Base-by-base conservation (phyloP, 208 protist species). In the Trypanosoma caninum region DNA sequence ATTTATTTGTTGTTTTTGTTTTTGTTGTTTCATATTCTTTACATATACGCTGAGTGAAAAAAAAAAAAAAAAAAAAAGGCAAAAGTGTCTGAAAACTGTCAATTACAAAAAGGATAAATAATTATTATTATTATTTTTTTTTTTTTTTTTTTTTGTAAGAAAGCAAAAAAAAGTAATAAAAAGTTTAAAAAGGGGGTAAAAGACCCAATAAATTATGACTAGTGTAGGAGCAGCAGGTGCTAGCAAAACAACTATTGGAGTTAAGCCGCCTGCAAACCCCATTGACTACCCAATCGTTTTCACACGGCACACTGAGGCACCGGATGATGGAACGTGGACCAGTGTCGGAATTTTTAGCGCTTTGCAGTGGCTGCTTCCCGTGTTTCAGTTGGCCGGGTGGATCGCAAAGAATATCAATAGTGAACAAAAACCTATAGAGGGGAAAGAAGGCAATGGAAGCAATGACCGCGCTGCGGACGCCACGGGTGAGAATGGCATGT, bases 351-450 rank as follows among this genome's bases (percentile, higher is more conserved):
- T 89, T 34, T 89, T 89, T 55, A 80, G 35, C 20, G 67, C 75
- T 0, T 65, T 85, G 13, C 59, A 71, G 37, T 89, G 78, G 78
- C 65, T 89, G 7, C 48, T 78, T 16, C 78, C 82, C 3, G 22
- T 89, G 18, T 89, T 78, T 45, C 74, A 82, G 27, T 56, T 85
- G 11, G 82, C 78, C 0, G 75, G 65, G 18, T 89, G 75, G 77
- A 16, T 83, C 3, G 63, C 56, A 22, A 55, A 55, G 50, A 23
- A 62, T 60, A 7, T 48, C 13, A 27, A 16, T 7, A 9, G 38
- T 14, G 50, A 34, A 22, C 42, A 25, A 13, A 63, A 59, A n/a
- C n/a, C n/a, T 20, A 59, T 9, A 14, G 37, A 57, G 23, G 28
- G 28, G 20, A 2, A 22, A 16, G 42, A 27, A 25, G 18, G 2